Evolutionary conservation across 2,329 filamentous ascomycete species (phyloP), one percentile per base, ranked within the genome.

Genomic region (Fusarium tjaetaba): DNA sequence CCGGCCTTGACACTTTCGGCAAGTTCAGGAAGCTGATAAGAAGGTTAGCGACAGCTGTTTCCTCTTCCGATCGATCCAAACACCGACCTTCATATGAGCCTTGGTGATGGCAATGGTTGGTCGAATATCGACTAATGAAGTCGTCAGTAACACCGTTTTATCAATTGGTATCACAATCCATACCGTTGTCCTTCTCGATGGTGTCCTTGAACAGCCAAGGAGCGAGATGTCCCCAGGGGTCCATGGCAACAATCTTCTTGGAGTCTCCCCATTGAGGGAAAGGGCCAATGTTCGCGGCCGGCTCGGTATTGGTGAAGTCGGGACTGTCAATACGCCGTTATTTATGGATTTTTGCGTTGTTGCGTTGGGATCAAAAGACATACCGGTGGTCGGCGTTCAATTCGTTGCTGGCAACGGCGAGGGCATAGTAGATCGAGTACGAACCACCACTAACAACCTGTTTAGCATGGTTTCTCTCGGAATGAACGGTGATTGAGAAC

Each of bases 191-290:
- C 57, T 92, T 90, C 55, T 93, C 87, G 77, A 96, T 95, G 51
- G 90, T 88, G 71, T 96, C 91, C 73, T 93, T 93, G 85, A 92
- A 97, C 5, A 97, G 84, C 92, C 92, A 95, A 14, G 94, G 94
- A 14, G 92, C 89, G 68, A 97, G 85, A 84, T 98, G 96, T 11
- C 96, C 96, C 81, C 93, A 94, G 1, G 96, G 96, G 80, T 98
- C 96, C 94, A 99, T 97, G 24, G 96, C 94, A 20, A 98, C 96
- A 72, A 99, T 98, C 86, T 98, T 98, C 82, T 94, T 94, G 78
- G 89, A 90, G 80, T 97, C 94, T 32, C 89, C 89, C 96, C 96
- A 99, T 83, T 96, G 91, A 13, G 94, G 91, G 77, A 97, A 97
- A 13, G 94, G 95, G 0, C 95, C 95, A 79, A 98, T 94, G 60